A percentile compares a stretch with the other conserved stretches of the same genome.
These are phyloP conservation scores for Cucurbita ficifolia DNA, from an alignment of 306 rosid species.

Conservation along the genomic window DNA sequence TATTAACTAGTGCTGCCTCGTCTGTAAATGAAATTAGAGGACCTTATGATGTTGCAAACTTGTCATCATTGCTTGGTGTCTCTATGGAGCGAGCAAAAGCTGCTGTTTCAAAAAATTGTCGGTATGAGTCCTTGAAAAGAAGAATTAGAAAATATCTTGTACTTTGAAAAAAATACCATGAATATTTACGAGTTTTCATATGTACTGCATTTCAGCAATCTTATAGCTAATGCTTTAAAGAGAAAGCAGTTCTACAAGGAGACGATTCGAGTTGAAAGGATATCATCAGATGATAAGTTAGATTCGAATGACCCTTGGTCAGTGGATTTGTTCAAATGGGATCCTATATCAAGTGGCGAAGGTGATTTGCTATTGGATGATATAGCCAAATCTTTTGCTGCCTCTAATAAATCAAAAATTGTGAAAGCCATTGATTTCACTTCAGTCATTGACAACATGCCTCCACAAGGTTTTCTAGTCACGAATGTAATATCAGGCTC, in stretches of 20 bases:
- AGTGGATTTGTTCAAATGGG: constrained; percentile 52
- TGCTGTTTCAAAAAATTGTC: constrained; percentile 72
- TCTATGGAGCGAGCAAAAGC: constrained; percentile 66
- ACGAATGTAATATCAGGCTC: constrained; percentile 32
- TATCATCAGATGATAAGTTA: constrained; percentile 29
- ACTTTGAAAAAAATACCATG: background rate
- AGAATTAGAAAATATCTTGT: background rate
- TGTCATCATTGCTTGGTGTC: constrained; percentile 60
- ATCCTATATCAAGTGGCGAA: constrained; percentile 70
- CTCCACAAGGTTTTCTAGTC: constrained; percentile 55
- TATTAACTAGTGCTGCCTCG: constrained; percentile 64
- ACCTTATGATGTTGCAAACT: constrained; percentile 76
- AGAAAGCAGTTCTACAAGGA: constrained; percentile 63
- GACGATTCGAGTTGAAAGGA: constrained; percentile 51
- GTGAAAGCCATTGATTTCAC: constrained; percentile 54
- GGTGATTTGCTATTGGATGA: constrained; percentile 73
- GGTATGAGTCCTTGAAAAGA: constrained; percentile 29
- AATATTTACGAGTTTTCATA: background rate
- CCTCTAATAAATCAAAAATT: constrained; percentile 32
- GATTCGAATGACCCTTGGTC: constrained; percentile 30
- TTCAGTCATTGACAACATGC: constrained; percentile 33
- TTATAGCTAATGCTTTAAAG: constrained; percentile 56
- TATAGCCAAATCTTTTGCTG: constrained; percentile 35
- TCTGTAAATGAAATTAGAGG: constrained; percentile 73
- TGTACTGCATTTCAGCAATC: constrained; percentile 32